Evolutionary conservation across 2,329 filamentous ascomycete genomes (phyloP).

Genomic region (Paraphaeosphaeria sporulosa): DNA sequence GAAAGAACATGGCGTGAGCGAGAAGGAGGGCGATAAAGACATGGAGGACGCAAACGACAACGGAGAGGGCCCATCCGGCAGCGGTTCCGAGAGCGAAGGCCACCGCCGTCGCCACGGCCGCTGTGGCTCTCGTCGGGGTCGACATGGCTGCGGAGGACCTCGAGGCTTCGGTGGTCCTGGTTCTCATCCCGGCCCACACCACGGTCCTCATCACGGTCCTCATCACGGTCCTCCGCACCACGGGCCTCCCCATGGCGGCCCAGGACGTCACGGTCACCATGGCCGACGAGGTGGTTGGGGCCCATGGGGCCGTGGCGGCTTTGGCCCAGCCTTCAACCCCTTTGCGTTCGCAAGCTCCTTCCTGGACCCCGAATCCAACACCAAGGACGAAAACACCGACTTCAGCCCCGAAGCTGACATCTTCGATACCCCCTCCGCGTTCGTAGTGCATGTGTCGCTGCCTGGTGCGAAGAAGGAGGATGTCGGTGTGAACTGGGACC

Average conservation of each 20-base stretch:
- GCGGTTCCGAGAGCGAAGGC: constrained; percentile 37
- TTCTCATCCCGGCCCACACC: constrained; percentile 20
- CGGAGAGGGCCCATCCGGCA: constrained; percentile 40
- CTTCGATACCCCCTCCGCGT: constrained; percentile 70
- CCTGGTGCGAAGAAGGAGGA: constrained; percentile 83
- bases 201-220: constrained; percentile 19
- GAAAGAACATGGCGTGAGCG: constrained; percentile 21
- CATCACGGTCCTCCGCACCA: constrained; percentile 22
- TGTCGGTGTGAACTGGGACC: constrained; percentile 77
- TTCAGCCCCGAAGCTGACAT: constrained; percentile 76
- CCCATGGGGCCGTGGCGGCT: constrained; percentile 29
- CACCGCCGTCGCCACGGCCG: constrained; percentile 24
- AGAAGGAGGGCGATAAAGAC: constrained; percentile 24
- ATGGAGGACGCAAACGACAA: constrained; percentile 29
- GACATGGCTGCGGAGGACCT: constrained; percentile 32
- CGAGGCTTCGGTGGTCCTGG: constrained; percentile 25
- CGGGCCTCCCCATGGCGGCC: constrained; percentile 9
- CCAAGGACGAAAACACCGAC: constrained; percentile 36
- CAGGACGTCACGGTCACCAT: constrained; percentile 21
- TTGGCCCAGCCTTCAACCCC: constrained; percentile 20
- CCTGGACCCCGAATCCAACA: constrained; percentile 39
- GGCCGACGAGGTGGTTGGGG: constrained; percentile 35
- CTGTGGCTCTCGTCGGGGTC: constrained; percentile 30
- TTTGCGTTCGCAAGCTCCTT: constrained; percentile 46
- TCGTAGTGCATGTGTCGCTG: constrained; percentile 74